Evolutionary conservation across 495 filamentous ascomycete species (phyloP), one percentile per base, ranked within the genome.

Genomic region (Penicillium silybi): DNA sequence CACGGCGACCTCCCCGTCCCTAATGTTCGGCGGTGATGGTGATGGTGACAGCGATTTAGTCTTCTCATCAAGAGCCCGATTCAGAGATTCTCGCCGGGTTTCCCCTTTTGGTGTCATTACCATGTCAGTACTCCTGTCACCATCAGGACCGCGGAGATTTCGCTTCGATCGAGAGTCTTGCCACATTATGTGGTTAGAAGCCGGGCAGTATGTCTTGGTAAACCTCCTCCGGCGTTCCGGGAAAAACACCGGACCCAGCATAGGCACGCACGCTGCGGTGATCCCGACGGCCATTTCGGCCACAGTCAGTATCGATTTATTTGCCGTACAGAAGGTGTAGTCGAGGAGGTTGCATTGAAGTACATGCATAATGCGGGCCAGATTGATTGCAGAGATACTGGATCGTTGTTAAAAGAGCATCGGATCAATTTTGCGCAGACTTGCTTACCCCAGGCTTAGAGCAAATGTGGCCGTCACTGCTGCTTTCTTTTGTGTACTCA

Each of bases 331-430:
- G 44, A 48, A 58, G 1, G 46, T 55, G 1, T 43, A 44, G 39
- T 61, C 51, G 13, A 19, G 29, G 4, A 35, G 39, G 9, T 38
- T 26, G n/a, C 58, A 61, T 15, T 54, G 35, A 18, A 44, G 44
- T 6, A 50, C 50, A 26, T 58, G 50, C 5, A 58, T 42, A 16
- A 61, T 53, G 25, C 58, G 58, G n/a, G 49, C 58, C 5, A 61
- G 39, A 26, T 61, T 61, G 41, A 61, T 52, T 6, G 39, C 46
- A 9, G 54, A 47, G 16, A 54, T 61, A 0, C 32, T 41, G 4
- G n/a, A 26, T 9, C 26, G 25, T 29, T 18, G 34, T 5, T 3
- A 11, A 35, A 35, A 37, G 11, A 29, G 26, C 26, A 29, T 29
- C 26, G 11, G 7, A 9, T 29, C 3, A 29, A 5, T 29, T 1